Conservation (phyloP, 257 asterid genomes). For the Solanum megistacrolobum region DNA sequence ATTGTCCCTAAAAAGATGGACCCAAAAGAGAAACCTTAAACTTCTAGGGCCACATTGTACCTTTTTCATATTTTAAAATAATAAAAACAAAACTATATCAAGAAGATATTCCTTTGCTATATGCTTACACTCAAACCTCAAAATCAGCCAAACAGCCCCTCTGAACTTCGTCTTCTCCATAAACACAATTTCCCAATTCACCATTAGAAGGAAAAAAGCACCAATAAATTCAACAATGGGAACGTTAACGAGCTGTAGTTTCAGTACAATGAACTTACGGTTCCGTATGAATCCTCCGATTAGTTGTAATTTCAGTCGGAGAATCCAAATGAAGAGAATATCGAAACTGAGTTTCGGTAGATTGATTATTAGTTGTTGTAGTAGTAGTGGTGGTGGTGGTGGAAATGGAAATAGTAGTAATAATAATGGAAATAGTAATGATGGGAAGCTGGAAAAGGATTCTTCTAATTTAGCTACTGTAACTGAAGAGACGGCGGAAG, state of each 20-base stretch:
- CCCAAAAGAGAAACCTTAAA: background rate
- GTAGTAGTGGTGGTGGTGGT: conserved; percentile 2
- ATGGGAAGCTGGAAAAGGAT: conserved; percentile 42
- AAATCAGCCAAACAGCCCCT: background rate
- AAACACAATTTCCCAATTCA: background rate
- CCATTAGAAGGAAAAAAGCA: background rate
- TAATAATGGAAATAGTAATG: conserved; percentile 6
- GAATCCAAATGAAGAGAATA: conserved; percentile 22
- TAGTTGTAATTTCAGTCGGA: conserved; percentile 4
- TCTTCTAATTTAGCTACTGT: conserved; percentile 45
- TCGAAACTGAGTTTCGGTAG: conserved; percentile 19
- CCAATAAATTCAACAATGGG: conserved; percentile 22
- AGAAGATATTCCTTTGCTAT: background rate
- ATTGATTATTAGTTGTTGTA: conserved; percentile 34
- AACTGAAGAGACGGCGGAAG: conserved; percentile 24
- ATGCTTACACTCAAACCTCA: background rate
- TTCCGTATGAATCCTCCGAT: conserved; percentile 26
- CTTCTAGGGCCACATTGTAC: background rate
- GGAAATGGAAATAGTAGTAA: conserved; percentile 9
- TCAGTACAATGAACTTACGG: conserved; percentile 10
- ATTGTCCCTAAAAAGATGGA: background rate
- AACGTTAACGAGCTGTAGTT: conserved; percentile 42
- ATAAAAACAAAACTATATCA: background rate
- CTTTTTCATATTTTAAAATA: background rate
- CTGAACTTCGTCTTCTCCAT: background rate